These are phyloP conservation scores for Achlya hypogyna DNA, from an alignment of 352 stramenopile genomes.

Conservation along the genomic window DNA sequence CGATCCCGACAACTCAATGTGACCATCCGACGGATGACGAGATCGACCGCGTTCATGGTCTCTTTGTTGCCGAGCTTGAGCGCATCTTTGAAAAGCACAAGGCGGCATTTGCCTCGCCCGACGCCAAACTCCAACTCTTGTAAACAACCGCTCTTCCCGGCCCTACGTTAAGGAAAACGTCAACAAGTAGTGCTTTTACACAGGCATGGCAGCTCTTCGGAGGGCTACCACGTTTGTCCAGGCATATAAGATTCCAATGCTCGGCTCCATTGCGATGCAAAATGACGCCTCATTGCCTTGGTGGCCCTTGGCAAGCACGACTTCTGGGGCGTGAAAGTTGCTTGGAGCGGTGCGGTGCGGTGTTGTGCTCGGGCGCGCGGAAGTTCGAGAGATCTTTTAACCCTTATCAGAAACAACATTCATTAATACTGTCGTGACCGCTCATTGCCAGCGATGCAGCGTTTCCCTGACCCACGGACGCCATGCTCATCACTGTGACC, in stretches of 20 bases:
- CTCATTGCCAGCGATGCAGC: no score
- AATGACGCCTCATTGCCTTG: no score
- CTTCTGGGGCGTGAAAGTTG: no score
- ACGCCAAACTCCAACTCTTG: slow-evolving; percentile 44
- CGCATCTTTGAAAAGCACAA: slow-evolving; percentile 83
- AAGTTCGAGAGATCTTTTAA: no score
- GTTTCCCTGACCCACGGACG: no score
- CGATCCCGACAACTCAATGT: slow-evolving; percentile 53
- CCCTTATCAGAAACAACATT: no score
- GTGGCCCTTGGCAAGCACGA: no score
- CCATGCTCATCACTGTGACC: no score
- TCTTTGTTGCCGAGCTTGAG: slow-evolving; percentile 59
- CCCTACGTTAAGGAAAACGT: neutral
- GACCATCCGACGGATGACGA: slow-evolving; percentile 47
- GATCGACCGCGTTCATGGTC: slow-evolving; percentile 52
- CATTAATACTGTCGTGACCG: no score
- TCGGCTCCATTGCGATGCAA: no score
- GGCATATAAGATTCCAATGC: neutral
- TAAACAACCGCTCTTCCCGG: slow-evolving; percentile 30
- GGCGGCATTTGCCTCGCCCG: slow-evolving; percentile 49
- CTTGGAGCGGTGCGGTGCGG: no score
- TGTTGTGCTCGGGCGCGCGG: no score
- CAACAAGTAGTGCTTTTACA: neutral
- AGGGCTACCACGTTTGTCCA: neutral
- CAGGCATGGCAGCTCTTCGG: neutral